Percentiles rank a stretch among this genome's conserved stretches.
Evolutionary conservation across 331 rosid genomes (phyloP).

Genomic region (Rhamnella rubrinervis): DNA sequence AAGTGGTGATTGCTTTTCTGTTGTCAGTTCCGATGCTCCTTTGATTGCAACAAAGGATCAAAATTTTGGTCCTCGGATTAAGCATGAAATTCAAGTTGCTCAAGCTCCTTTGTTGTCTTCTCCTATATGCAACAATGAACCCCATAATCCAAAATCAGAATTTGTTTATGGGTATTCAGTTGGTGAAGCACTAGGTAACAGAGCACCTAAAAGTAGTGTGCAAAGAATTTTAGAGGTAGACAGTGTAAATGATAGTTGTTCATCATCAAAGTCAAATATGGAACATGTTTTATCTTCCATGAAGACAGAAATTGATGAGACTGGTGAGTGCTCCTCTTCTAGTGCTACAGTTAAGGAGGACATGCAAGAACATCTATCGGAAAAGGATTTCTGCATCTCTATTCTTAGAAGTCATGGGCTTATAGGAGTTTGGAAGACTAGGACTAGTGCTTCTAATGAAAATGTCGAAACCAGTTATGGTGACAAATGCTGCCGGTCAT

Average conservation of each 20-base stretch:
- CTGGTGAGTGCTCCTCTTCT: slow-evolving; percentile 89
- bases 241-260: slow-evolving; percentile 81
- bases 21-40: slow-evolving; percentile 43
- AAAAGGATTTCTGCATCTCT: slow-evolving; percentile 71
- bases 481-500: slow-evolving; percentile 41
- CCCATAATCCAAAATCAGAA: slow-evolving; percentile 24
- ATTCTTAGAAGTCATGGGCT: slow-evolving; percentile 70
- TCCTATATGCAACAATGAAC: slow-evolving; percentile 9
- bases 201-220: slow-evolving; percentile 34
- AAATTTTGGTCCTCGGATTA: slow-evolving; percentile 36
- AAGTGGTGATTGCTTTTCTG: slow-evolving; percentile 50
- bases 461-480: slow-evolving; percentile 32
- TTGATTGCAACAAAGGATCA: slow-evolving; percentile 45
- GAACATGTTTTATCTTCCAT: slow-evolving; percentile 50
- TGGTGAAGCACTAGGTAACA: slow-evolving; percentile 30
- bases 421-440: slow-evolving; percentile 33
- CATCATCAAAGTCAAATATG: slow-evolving; percentile 81
- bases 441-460: slow-evolving; percentile 33
- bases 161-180: slow-evolving; percentile 21
- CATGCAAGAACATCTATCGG: slow-evolving; percentile 46
- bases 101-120: slow-evolving; percentile 2
- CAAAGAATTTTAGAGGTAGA: slow-evolving; percentile 54
- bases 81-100: slow-evolving; percentile 21
- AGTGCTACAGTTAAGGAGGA: slow-evolving; percentile 51
- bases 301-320: slow-evolving; percentile 60